Evolutionary conservation across 2,329 filamentous ascomycete genomes (phyloP).

Genomic region (Karstenula rhodostoma): DNA sequence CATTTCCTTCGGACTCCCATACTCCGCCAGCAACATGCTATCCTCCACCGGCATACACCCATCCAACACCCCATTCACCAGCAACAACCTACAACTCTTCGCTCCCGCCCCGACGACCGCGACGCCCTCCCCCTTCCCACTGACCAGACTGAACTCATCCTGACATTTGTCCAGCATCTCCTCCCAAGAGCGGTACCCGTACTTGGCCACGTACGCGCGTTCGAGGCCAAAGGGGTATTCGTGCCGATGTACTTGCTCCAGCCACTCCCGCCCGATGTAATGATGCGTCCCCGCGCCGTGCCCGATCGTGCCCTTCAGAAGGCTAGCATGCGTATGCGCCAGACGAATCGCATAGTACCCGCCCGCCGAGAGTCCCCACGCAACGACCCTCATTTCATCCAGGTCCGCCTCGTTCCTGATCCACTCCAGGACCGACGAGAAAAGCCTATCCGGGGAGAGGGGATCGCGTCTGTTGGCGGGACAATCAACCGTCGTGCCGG

Average conservation of each 20-base stretch:
- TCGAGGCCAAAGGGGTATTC: slow-evolving; percentile 68
- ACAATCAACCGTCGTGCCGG: slow-evolving; percentile 63
- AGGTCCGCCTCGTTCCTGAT: slow-evolving; percentile 54
- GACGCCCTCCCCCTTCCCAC: slow-evolving; percentile 60
- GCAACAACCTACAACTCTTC: slow-evolving; percentile 57
- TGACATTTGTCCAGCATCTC: slow-evolving; percentile 58
- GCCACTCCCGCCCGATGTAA: slow-evolving; percentile 65
- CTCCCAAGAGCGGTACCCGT: slow-evolving; percentile 45
- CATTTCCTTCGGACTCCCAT: slow-evolving; percentile 62
- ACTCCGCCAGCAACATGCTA: slow-evolving; percentile 60
- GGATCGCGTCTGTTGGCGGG: slow-evolving; percentile 60
- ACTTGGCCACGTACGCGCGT: slow-evolving; percentile 58
- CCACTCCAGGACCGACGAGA: slow-evolving; percentile 62
- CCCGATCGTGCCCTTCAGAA: slow-evolving; percentile 59
- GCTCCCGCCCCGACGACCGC: slow-evolving; percentile 46
- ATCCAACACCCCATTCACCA: slow-evolving; percentile 65
- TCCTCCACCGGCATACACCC: slow-evolving; percentile 70
- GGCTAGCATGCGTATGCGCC: slow-evolving; percentile 63
- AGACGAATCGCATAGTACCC: slow-evolving; percentile 66
- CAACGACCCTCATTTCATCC: slow-evolving; percentile 57
- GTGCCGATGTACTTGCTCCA: slow-evolving; percentile 60
- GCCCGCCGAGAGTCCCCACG: slow-evolving; percentile 66
- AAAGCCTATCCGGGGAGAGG: slow-evolving; percentile 60
- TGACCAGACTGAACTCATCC: slow-evolving; percentile 61
- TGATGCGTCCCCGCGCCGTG: slow-evolving; percentile 65